A percentile compares a stretch with the other conserved stretches of the same genome.
These are phyloP conservation scores for Malbranchea zuffiana DNA, from an alignment of 2,329 filamentous ascomycete genomes.

Conservation along the genomic window DNA sequence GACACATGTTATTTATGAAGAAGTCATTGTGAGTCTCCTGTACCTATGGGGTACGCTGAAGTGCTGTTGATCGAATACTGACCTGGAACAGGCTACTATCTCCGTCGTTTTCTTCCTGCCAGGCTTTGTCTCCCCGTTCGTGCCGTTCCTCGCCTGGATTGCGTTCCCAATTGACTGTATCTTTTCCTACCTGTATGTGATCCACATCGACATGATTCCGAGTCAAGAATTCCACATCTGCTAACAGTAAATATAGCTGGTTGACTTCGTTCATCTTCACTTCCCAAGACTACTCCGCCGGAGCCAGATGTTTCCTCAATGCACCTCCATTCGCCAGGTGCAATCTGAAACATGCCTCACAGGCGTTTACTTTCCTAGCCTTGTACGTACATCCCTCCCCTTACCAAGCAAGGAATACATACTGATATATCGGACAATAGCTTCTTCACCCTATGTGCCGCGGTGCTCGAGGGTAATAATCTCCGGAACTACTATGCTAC, in stretches of 20 bases:
- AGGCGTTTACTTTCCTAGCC: slow-evolving; percentile 37
- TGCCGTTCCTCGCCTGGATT: slow-evolving; percentile 26
- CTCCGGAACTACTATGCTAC: slow-evolving; percentile 27
- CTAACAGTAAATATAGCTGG: slow-evolving; percentile 26
- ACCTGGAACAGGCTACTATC: slow-evolving; percentile 20
- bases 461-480: slow-evolving; percentile 28
- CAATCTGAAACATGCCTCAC: slow-evolving; percentile 30
- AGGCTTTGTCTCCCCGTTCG: slow-evolving; percentile 33
- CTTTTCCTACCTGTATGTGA: slow-evolving; percentile 36
- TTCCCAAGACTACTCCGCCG: slow-evolving; percentile 34
- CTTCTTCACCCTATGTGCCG: slow-evolving; percentile 33
- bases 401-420: too few relatives aligned
- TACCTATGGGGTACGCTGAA: too few relatives aligned
- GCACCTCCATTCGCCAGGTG: slow-evolving; percentile 27
- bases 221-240: neutral
- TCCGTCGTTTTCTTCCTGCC: slow-evolving; percentile 36
- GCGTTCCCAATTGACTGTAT: slow-evolving; percentile 33
- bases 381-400: slow-evolving; percentile 29
- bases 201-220: neutral
- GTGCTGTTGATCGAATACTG: too few relatives aligned
- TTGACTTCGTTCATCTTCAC: slow-evolving; percentile 40
- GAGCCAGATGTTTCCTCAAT: slow-evolving; percentile 23
- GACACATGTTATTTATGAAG: slow-evolving; percentile 29
- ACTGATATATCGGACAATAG: slow-evolving; percentile 17
- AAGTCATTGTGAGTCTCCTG: slow-evolving; percentile 29